Evolutionary conservation across 345 rosid genomes (phyloP), one percentile per base, ranked within the genome.

Genomic region (Combretum micranthum): DNA sequence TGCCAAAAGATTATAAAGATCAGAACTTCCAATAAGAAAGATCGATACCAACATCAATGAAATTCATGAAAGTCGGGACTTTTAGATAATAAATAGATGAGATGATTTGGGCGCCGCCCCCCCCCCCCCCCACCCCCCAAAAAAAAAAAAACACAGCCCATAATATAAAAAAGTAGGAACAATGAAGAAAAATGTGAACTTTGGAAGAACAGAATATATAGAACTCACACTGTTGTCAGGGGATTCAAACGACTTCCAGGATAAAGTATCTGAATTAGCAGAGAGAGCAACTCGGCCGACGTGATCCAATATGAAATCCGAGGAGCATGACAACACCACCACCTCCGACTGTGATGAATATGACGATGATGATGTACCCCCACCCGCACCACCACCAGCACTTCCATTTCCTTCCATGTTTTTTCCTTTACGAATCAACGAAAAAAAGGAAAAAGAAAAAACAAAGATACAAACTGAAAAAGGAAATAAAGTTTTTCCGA

Each of bases 201-300:
- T 10, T 16, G 4, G 10, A 47, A 17, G 49, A 1, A 18, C n/a
- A 51, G 43, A n/a, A 53, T 42, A 47, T 32, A 49, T 32, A 32
- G 20, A 18, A 55, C 85, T 79, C 72, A 91, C 96, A 51, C 47
- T 64, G 59, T 65, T 64, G 59, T 65, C 71, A 11, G 61, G 39
- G 63, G 90, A 61, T 56, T 77, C 84, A 47, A 73, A 65, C 65
- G 63, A 72, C 69, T 80, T 67, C 95, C 95, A 86, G n/a, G 85
- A 81, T 65, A 92, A 74, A n/a, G 84, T 90, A 70, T 84, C 77
- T 26, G 83, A 73, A 72, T 73, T 53, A 43, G 69, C 70, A 47
- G 76, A 58, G 42, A 88, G 82, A 67, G 57, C 54, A 13, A 86
- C 89, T 69, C 80, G 80, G 15, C 98, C 98, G 32, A 72, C 81